phyloP scores from a whole-genome alignment of 2,329 filamentous ascomycete species.

The Claviceps digitariae region DNA sequence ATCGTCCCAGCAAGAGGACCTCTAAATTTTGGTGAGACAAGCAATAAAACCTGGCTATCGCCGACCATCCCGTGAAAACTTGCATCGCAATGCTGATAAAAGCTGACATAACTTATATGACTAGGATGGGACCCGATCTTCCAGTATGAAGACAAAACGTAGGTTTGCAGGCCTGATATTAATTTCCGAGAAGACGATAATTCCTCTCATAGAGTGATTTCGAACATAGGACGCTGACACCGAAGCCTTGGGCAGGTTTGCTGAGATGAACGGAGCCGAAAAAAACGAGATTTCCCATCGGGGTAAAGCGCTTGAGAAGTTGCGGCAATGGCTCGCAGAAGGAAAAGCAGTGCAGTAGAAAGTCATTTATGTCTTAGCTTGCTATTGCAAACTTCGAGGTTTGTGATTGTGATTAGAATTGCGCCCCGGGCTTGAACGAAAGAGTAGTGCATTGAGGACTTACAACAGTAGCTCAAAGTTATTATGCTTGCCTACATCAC shows the following conservation, averaged over 20 bases:
- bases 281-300: constrained; percentile 95
- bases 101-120: not conserved
- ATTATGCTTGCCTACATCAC: constrained; percentile 55
- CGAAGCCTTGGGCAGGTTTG: constrained; percentile 40
- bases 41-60: not conserved
- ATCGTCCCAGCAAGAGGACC: constrained; percentile 78
- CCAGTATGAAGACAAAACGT: constrained; percentile 81
- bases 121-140: constrained; percentile 94
- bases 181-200: not conserved
- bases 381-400: not conserved
- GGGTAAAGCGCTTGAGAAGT: constrained; percentile 70
- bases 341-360: not conserved
- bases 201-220: not conserved
- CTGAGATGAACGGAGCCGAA: constrained; percentile 79
- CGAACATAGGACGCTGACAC: not conserved
- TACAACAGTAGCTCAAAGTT: constrained; percentile 73
- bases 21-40: constrained; percentile 58
- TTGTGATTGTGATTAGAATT: not conserved
- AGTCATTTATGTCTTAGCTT: not conserved
- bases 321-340: constrained; percentile 59
- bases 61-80: not conserved
- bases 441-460: constrained; percentile 12
- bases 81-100: not conserved
- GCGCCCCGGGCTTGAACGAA: not conserved
- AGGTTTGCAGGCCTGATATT: constrained; percentile 15